Base-by-base conservation (phyloP, 2,329 filamentous ascomycete genomes). In the Arachnopeziza araneosa region DNA sequence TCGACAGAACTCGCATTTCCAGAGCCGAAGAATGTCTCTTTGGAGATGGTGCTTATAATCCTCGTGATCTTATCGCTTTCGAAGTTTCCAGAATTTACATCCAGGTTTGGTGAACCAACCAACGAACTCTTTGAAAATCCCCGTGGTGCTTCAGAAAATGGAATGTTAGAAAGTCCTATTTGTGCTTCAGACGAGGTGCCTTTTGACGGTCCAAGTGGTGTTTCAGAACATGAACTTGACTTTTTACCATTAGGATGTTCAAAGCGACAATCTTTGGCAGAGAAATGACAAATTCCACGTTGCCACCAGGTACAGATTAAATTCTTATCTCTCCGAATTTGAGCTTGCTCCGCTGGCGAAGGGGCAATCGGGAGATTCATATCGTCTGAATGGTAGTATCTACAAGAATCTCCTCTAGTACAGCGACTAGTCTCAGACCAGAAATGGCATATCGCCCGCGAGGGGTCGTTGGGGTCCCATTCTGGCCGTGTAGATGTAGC, bases 21-120 rank as follows among this genome's bases (percentile, higher is more conserved):
- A 12, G 9, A 32, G 9, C 68, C 69, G 64, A 71, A 67, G 19
- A 50, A 50, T 14, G 69, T 59, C 19, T 65, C 52, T 59, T 71
- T 71, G 8, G 54, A 58, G 36, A 14, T 44, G 3, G 36, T 44
- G 17, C 36, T 19, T 17, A 14, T 44, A 7, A 19, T 44, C 17
- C 12, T 14, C 17, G 12, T 6, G 4, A 14, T 44, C 12, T 44
- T 44, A 44, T 44, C 17, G 12, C 36, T 14, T 44, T 19, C 17
- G 9, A 52, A n/a, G 8, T 23, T 8, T 52, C 24, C 9, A 52
- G 50, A n/a, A 17, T 52, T 52, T 17, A 52, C 22, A 3, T 52
- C 8, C 10, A n/a, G 17, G 36, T 44, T 44, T 14, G 5, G 36
- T 44, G 36, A 12, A 6, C 17, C 26, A 4, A 44, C 36, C 36